Evolutionary conservation across 225 moss, liverwort and hornwort genomes (phyloP).

Genomic region (Takakia lepidozioides): DNA sequence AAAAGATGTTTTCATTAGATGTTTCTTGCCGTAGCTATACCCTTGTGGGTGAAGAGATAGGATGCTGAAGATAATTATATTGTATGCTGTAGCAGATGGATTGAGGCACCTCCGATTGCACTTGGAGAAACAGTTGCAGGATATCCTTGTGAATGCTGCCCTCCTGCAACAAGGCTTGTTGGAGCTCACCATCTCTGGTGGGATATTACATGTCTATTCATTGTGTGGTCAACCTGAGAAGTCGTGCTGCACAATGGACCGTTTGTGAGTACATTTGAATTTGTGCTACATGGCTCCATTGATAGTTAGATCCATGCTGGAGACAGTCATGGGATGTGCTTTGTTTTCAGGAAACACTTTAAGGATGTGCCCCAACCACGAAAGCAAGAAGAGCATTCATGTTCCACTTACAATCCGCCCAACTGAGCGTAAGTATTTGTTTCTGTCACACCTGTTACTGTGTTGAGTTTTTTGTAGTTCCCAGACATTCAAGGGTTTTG

Average conservation of each 20-base stretch:
- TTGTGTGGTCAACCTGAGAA: slow-evolving; percentile 9
- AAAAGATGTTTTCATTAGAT: not conserved
- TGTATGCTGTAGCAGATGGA: slow-evolving; percentile 27
- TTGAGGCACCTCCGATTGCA: slow-evolving; percentile 41
- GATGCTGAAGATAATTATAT: not conserved
- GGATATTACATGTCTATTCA: not conserved
- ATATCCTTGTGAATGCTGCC: slow-evolving; percentile 32
- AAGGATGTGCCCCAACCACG: slow-evolving; percentile 7
- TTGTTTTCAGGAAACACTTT: slow-evolving; percentile 12
- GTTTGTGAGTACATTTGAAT: too few species aligned
- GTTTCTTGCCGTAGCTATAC: not conserved
- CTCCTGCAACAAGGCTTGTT: slow-evolving; percentile 43
- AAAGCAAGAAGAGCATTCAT: slow-evolving; percentile 26
- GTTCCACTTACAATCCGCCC: slow-evolving; percentile 43
- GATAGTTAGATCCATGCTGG: too few species aligned
- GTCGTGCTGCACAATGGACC: too few species aligned
- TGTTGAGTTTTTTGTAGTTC: not conserved
- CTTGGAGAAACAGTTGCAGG: slow-evolving; percentile 34
- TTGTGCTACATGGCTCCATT: too few species aligned
- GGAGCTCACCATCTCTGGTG: slow-evolving; percentile 29
- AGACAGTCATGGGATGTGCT: slow-evolving; percentile 10
- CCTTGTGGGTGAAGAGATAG: not conserved
- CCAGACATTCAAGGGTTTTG: not conserved
- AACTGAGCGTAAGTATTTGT: slow-evolving; percentile 54
- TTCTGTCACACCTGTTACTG: not conserved